Base-by-base conservation (phyloP, 202 grass and related monocot species). In the Setaria viridis region DNA sequence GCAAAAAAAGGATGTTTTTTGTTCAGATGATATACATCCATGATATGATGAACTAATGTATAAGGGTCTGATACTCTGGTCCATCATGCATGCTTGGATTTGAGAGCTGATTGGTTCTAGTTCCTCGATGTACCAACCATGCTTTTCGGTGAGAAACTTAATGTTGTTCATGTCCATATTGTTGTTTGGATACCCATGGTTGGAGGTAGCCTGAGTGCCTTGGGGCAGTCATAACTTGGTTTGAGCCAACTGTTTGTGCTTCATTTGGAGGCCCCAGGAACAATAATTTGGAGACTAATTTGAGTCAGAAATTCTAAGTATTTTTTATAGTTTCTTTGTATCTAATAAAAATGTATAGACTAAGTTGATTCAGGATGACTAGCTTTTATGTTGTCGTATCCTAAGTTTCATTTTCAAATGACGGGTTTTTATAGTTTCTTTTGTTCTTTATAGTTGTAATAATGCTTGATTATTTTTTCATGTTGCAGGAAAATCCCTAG, bases 401-500 rank as follows among this genome's bases (percentile, higher is more conserved):
- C 13, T 47, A 35, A 39, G 12, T 51, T 43, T 78, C 37, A 45
- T 57, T 68, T 54, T 21, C 43, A 46, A 46, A 1, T 67, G 51
- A 45, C 47, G 54, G 7, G 25, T 47, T 72, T 21, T n/a, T 49
- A 69, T 41, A 42, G 62, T 73, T 80, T 72, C 3, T 41, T 71
- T 30, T 17, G 82, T 54, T 80, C 0, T 75, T 70, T 14, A 4
- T 49, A 30, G 63, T 88, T 16, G 17, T 41, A 41, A 41, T 41
- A 83, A 16, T 20, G 72, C 34, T 43, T 72, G 62, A 55, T 42
- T 45, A 25, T 21, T 63, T 70, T 67, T 72, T 34, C 30, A 60
- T 67, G 9, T 62, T 84, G 62, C 90, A 99, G 93, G 87, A 99
- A 99, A 93, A 94, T 99, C 74, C 97, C 97, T n/a, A 86, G 97